Base-by-base conservation (phyloP, 2,329 filamentous ascomycete species). In the Nemania sp. region DNA sequence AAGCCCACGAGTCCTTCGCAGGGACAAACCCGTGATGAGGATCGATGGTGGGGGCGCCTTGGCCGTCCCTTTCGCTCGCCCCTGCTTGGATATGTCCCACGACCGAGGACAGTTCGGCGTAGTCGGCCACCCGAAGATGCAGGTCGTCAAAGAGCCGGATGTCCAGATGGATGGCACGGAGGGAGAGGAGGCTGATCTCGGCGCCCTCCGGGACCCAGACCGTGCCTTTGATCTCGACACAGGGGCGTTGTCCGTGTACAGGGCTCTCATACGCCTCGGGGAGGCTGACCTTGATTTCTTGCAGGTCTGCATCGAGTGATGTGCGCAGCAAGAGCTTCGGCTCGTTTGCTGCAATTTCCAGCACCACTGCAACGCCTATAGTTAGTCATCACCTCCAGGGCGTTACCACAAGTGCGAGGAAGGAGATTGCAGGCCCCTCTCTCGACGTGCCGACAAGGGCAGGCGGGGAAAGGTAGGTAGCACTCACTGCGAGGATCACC, bases 311-410 rank as follows among this genome's bases (percentile, higher is more conserved):
- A 53, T 79, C 68, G 39, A 74, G 74, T 2, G 72, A 59, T 12
- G 77, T 53, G 5, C 69, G 60, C n/a, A 79, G 65, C 2, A 65
- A 51, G 53, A 85, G 65, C 11, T 69, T 64, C 5, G 77, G 71
- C 64, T 82, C 74, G 65, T 83, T 85, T 56, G 77, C 76, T 25
- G 78, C 71, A 32, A 78, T 70, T 62, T 84, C 76, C 5, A 85
- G 50, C 1, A 79, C 75, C 37, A 84, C 65, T 65, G 15, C 11
- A 12, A 11, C 5, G 35, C 32, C 3, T 1, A 32, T 12, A n/a
- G 40, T 63, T 7, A 63, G 57, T 25, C 20, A 18, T 18, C 12
- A 12, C 47, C 2, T 34, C 18, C 6, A 9, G 13, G 9, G 25
- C 10, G 18, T 21, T 7, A 35, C 42, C 12, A 10, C 3, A 51